These are phyloP conservation scores for Pseudocercospora musae DNA, from an alignment of 2,329 filamentous ascomycete species.

Conservation along the genomic window DNA sequence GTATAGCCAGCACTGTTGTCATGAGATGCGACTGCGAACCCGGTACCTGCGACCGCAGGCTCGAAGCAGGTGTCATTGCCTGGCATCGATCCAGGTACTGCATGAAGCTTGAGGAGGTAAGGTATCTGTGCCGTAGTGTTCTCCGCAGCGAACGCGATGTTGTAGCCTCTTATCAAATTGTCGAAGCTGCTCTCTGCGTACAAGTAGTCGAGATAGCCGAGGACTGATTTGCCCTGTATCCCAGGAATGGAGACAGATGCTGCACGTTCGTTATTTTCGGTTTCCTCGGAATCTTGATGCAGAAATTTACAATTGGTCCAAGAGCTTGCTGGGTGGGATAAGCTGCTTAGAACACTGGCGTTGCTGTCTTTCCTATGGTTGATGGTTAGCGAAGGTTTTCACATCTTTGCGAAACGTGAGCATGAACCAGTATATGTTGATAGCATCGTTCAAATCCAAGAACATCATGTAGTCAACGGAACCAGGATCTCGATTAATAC, in stretches of 20 bases:
- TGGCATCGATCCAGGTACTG: neutral
- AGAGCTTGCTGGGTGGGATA: slow-evolving; percentile 39
- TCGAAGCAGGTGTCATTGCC: neutral
- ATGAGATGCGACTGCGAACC: neutral
- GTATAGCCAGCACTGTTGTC: neutral
- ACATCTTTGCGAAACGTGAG: neutral
- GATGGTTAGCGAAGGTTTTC: neutral
- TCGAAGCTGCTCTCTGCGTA: slow-evolving; percentile 39
- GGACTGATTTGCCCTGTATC: slow-evolving; percentile 38
- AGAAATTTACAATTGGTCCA: slow-evolving; percentile 32
- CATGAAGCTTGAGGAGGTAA: neutral
- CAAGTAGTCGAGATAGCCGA: slow-evolving; percentile 43
- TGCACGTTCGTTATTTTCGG: no score
- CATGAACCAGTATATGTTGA: slow-evolving; percentile 41
- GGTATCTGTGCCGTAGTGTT: slow-evolving; percentile 30
- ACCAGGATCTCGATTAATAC: slow-evolving; percentile 13
- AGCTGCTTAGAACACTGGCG: slow-evolving; percentile 27
- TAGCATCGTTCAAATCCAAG: slow-evolving; percentile 38
- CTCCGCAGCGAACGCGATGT: slow-evolving; percentile 38
- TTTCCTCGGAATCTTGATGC: no score
- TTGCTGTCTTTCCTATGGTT: slow-evolving; percentile 38
- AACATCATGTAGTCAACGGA: slow-evolving; percentile 44
- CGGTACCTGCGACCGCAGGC: neutral
- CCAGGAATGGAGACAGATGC: slow-evolving; percentile 31
- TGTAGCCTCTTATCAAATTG: slow-evolving; percentile 38